Conservation (phyloP, 2,329 filamentous ascomycete genomes). For the Aspergillus transmontanensis region DNA sequence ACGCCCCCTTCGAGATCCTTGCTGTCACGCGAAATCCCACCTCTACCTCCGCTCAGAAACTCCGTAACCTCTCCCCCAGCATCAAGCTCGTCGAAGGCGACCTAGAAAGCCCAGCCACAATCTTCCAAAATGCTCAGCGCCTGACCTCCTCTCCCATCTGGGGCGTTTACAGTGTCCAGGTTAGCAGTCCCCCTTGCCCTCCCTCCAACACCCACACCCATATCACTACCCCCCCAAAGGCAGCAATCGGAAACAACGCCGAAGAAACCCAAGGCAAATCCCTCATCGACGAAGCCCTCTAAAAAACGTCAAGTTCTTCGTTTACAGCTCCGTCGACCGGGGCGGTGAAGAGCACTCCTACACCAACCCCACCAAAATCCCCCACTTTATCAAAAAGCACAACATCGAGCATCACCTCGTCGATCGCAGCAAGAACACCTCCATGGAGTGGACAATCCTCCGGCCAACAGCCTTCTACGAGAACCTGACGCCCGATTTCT, state of each 20-base stretch:
- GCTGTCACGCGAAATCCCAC: conserved; percentile 62
- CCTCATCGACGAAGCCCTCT: conserved; percentile 61
- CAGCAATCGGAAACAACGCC: conserved; percentile 7
- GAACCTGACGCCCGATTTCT: conserved; percentile 51
- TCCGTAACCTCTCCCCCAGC: conserved; percentile 48
- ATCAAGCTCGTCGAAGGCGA: conserved; percentile 62
- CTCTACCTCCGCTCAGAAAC: conserved; percentile 54
- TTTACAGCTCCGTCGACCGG: conserved; percentile 67
- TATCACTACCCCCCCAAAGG: background rate
- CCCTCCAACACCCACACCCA: background rate
- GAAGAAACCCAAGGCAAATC: conserved; percentile 60
- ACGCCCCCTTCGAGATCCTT: conserved; percentile 52
- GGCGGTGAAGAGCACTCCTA: conserved; percentile 56
- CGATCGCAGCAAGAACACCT: conserved; percentile 38
- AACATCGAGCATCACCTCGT: conserved; percentile 65
- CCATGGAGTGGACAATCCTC: conserved; percentile 64
- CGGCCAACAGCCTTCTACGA: conserved; percentile 67
- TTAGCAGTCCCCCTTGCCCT: conserved; percentile 26
- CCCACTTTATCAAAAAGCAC: conserved; percentile 66
- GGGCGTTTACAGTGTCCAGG: conserved; percentile 66
- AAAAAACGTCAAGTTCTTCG: conserved; percentile 60
- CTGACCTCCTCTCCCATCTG: conserved; percentile 48
- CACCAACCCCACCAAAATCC: conserved; percentile 57
- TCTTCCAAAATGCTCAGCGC: conserved; percentile 53
- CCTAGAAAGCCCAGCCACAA: conserved; percentile 52